Base-by-base conservation (phyloP, 495 filamentous ascomycete species). In the Cenococcum geophilum region DNA sequence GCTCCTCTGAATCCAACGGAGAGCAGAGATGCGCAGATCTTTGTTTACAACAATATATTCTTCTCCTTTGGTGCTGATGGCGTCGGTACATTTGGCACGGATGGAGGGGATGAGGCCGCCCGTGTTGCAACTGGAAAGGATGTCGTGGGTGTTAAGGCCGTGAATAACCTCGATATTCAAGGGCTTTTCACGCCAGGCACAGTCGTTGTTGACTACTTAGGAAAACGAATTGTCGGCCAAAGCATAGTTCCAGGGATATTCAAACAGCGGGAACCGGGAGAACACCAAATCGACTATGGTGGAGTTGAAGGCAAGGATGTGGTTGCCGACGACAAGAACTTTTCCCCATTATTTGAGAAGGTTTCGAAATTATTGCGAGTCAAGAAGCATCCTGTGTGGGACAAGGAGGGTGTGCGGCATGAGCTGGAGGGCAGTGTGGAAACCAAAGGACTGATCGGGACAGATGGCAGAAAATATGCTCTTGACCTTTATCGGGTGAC, bases 1-100 rank as follows among this genome's bases (percentile, higher is more conserved):
- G 87, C 91, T 36, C 91, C 95, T n/a, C 76, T 99, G 55, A 99
- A 99, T 75, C 95, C 95, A 9, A 97, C 92, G 0, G 95, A 99
- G 74, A 84, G 78, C 53, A 82, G 79, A 50, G 91, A 97, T 73
- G 95, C 95, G 2, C 95, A 97, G 76, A 99, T 99, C 63, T 99
- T 96, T 71, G 91, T 99, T 16, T 97, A 97, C 76, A 97, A 97
- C 78, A 97, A 97, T 75, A 88, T 99, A 60, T 99, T 99, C 78
- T 97, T 92, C 78, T 97, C 93, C 2, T 97, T 96, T 69, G 95
- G 95, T 63, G 93, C 92, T 45, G 95, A 99, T 72, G 95, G 95
- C 45, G 93, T 97, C 55, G 92, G 92, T 35, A 99, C 95, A 35
- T 99, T 99, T 76, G 89, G 89, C 27, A 89, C 84, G 25, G 93